A percentile compares a stretch with the other conserved stretches of the same genome.
These are phyloP conservation scores for Lithohypha guttulata DNA, from an alignment of 2,329 filamentous ascomycete species.

Conservation along the genomic window DNA sequence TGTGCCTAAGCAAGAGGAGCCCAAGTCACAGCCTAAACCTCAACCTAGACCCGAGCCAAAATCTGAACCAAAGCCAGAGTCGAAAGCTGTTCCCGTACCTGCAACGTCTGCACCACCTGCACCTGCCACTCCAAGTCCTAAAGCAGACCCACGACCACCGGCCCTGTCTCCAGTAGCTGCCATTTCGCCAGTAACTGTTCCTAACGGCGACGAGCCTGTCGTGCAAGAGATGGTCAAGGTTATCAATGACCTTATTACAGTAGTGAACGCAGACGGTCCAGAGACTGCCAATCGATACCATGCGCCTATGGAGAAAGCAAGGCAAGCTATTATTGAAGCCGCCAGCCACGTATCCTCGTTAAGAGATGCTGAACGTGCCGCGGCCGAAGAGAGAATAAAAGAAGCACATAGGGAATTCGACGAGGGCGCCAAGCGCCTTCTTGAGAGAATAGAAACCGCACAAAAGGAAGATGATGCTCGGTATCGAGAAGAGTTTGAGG, in stretches of 20 bases:
- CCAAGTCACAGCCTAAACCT: constrained; percentile 25
- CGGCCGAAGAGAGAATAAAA: constrained; percentile 64
- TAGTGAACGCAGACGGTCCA: constrained; percentile 71
- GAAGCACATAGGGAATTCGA: constrained; percentile 69
- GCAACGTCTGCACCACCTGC: constrained; percentile 25
- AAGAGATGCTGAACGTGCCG: constrained; percentile 56
- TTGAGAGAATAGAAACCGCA: constrained; percentile 72
- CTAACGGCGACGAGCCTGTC: constrained; percentile 69
- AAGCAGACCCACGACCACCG: constrained; percentile 28
- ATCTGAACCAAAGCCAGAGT: too few species aligned
- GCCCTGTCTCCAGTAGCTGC: constrained; percentile 43
- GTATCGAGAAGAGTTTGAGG: constrained; percentile 80
- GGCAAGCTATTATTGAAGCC: constrained; percentile 67
- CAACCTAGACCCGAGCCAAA: constrained; percentile 21
- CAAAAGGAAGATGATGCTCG: constrained; percentile 70
- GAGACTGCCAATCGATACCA: constrained; percentile 57
- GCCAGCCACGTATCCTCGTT: constrained; percentile 66
- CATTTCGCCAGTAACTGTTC: constrained; percentile 68
- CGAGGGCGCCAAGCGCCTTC: constrained; percentile 73
- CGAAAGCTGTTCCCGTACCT: neutral
- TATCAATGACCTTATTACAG: constrained; percentile 89
- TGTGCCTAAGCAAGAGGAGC: constrained; percentile 22
- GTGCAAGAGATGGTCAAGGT: constrained; percentile 91
- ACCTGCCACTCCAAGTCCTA: constrained; percentile 23
- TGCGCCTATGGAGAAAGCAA: constrained; percentile 71